phyloP scores from a whole-genome alignment of 441 rosid species.

The Syzygium malaccense region DNA sequence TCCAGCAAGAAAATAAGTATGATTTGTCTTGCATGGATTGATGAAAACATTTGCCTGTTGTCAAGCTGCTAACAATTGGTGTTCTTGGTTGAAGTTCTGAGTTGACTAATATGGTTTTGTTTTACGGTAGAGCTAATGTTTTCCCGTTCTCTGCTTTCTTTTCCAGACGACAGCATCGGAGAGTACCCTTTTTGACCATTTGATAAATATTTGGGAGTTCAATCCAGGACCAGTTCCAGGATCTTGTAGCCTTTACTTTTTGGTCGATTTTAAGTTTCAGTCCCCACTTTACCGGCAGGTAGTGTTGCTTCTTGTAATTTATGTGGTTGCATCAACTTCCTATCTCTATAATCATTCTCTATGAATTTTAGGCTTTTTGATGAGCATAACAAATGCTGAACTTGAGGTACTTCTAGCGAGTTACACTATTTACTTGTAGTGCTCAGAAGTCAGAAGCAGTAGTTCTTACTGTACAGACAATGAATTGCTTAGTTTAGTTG shows the following conservation, averaged over 20 bases:
- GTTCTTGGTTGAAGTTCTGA: background rate
- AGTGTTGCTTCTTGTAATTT: background rate
- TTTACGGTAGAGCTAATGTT: background rate
- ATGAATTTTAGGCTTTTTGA: background rate
- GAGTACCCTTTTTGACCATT: constrained; percentile 9
- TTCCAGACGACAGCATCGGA: constrained; percentile 9
- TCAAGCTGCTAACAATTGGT: background rate
- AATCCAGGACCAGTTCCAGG: constrained; percentile 15
- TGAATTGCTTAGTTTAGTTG: background rate
- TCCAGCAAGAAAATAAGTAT: background rate
- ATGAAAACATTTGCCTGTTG: background rate
- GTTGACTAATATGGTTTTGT: background rate
- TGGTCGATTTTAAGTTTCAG: constrained; percentile 16
- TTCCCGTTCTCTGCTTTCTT: background rate
- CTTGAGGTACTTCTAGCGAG: background rate
- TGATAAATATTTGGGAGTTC: constrained; percentile 15
- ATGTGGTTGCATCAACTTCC: background rate
- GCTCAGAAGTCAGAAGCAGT: background rate
- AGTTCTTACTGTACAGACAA: background rate
- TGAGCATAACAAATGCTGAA: background rate
- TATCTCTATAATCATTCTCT: background rate
- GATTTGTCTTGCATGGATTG: background rate
- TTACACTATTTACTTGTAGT: background rate
- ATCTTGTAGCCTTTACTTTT: constrained; percentile 10
- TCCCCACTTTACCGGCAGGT: constrained; percentile 16